Conservation (phyloP, 192 early-diverging fungal genomes). For the Spizellomyces punctatus region DNA sequence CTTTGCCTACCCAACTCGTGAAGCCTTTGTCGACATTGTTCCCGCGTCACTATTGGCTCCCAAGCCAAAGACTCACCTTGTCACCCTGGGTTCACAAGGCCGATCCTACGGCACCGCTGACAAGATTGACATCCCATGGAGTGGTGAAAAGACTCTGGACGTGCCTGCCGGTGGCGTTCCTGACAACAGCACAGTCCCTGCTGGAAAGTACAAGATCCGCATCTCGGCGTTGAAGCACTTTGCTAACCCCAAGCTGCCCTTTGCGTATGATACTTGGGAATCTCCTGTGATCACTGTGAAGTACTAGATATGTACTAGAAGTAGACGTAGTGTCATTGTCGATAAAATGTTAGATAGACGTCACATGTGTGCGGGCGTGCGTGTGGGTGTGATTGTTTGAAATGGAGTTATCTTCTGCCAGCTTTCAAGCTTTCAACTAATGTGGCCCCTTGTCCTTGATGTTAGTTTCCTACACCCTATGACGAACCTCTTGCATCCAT, state of each 20-base stretch:
- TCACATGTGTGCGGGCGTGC: too few relatives aligned
- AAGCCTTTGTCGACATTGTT: slow-evolving; percentile 17
- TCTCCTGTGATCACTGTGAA: slow-evolving; percentile 21
- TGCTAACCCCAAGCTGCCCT: slow-evolving; percentile 12
- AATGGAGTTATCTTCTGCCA: too few relatives aligned
- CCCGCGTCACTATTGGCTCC: background rate
- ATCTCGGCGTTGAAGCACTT: slow-evolving; percentile 36
- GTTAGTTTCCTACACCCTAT: too few relatives aligned
- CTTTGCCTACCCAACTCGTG: slow-evolving; percentile 12
- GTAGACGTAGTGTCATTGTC: too few relatives aligned
- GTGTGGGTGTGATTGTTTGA: too few relatives aligned
- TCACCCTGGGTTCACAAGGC: slow-evolving; percentile 7
- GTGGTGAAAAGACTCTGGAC: slow-evolving; percentile 12
- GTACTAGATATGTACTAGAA: slow-evolving; percentile 31
- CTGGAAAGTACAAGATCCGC: slow-evolving; percentile 36
- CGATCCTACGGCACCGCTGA: background rate
- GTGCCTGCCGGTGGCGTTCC: background rate
- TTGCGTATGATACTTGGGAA: slow-evolving; percentile 5
- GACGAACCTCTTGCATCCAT: too few relatives aligned
- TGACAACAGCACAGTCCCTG: slow-evolving; percentile 10
- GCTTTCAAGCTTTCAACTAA: too few relatives aligned
- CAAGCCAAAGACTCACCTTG: background rate
- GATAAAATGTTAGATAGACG: too few relatives aligned
- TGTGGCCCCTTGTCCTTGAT: too few relatives aligned
- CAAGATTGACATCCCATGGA: slow-evolving; percentile 10